Base-by-base conservation (phyloP, 2,329 filamentous ascomycete species). In the Falciphora oryzae region DNA sequence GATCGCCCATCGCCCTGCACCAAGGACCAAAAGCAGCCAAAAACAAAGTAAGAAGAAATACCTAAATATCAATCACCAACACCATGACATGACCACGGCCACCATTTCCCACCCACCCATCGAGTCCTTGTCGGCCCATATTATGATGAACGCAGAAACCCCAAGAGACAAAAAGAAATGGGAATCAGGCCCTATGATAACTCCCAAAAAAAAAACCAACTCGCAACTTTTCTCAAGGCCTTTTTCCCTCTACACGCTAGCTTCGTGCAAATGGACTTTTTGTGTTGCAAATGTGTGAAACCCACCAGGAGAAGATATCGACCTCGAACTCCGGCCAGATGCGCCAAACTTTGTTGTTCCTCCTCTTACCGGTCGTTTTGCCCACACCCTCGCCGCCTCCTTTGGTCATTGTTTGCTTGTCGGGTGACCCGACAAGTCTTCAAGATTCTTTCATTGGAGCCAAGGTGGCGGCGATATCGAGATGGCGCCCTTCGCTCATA, bases 401-500 rank as follows among this genome's bases (percentile, higher is more conserved):
- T 31, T 25, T 25, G 22, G n/a, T 53, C 35, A 10, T 53, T 6
- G 22, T 53, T 44, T 27, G 32, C 25, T 18, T n/a, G 32, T 27
- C n/a, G 27, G 25, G 25, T 50, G n/a, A 61, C 4, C 35, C 35
- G 16, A 53, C 32, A 6, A 53, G 32, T 18, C 18, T 58, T 27
- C 25, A 22, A 58, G 25, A 25, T 29, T 16, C 28, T 16, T 58
- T 16, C 5, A 16, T 14, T 16, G 13, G 14, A 58, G 57, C 57
- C 57, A 16, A 16, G 57, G 25, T 16, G 32, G 50, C n/a, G 35
- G 61, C 27, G 32, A 10, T 56, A 50, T 29, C 29, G 35, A 38
- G 62, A 66, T 67, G 4, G 66, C 66, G 28, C 62, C 56, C 29
- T 53, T 59, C 53, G 65, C 66, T 50, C 60, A 50, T 7, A 8